Evolutionary conservation across 2,329 filamentous ascomycete species (phyloP), one percentile per base, ranked within the genome.

Genomic region (Ascochyta pisi): DNA sequence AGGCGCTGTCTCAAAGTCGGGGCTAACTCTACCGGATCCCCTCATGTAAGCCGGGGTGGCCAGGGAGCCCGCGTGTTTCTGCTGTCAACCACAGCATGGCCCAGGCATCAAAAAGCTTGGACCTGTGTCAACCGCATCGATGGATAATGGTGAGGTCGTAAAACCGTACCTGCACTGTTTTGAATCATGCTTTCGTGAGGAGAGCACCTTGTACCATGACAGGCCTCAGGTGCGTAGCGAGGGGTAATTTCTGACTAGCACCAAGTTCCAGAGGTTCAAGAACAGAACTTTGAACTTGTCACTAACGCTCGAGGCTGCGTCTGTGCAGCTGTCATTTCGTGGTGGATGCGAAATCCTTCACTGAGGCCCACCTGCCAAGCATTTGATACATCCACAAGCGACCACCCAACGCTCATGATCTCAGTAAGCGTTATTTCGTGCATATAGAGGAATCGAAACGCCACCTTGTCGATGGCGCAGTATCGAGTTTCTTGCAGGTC

Each of bases 1-100:
- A 62, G 65, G 67, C 70, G 64, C 62, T 73, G 72, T 75, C 68
- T 75, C 70, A 74, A 71, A 67, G 61, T 72, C 67, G 70, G 47
- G 71, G 63, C 63, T 63, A 65, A 69, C 58, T 69, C 58, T 59
- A 54, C 69, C 72, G 73, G 73, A 70, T 75, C 72, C 73, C 73
- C 73, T 69, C 66, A 57, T 59, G 69, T 69, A 66, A 70, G 63
- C 73, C 72, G 71, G 67, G 67, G 62, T 70, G 57, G 66, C 58
- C 62, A 65, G 61, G 60, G 62, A 67, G 66, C 63, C 69, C 65
- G 68, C 66, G 67, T 69, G 60, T 61, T 66, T 44, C 44, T 68
- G 53, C 66, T 71, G 68, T 71, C 68, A 73, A 64, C 69, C 69
- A 69, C 71, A 72, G 67, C 66, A 68, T 66, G 69, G 56, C 62